phyloP scores from a whole-genome alignment of 257 asterid genomes.

The Coffea canephora region DNA sequence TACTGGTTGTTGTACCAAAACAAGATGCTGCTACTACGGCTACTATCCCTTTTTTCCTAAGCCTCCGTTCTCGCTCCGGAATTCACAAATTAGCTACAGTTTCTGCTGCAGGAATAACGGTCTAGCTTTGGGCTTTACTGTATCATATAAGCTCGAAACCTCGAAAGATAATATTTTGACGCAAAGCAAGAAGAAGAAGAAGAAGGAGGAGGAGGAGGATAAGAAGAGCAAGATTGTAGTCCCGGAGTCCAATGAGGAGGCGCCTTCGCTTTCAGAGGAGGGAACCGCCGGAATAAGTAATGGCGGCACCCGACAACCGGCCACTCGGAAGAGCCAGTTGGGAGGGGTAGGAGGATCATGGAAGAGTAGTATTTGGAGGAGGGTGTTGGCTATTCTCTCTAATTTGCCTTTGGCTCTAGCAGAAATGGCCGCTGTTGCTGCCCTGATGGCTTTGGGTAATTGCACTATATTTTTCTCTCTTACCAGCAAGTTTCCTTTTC shows the following conservation, averaged over 20 bases:
- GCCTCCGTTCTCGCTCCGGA: conserved; percentile 17
- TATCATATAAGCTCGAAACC: conserved; percentile 44
- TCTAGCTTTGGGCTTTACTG: conserved; percentile 28
- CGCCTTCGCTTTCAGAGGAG: conserved; percentile 49
- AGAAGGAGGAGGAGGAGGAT: not conserved
- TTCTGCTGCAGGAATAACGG: conserved; percentile 20
- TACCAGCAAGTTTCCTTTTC: too few relatives aligned
- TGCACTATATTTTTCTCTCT: too few relatives aligned
- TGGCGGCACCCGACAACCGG: too few relatives aligned
- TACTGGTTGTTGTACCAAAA: too few relatives aligned
- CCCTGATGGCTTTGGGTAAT: conserved; percentile 82
- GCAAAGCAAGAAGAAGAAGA: conserved; percentile 27
- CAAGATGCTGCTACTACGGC: not conserved
- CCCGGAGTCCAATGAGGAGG: conserved; percentile 63
- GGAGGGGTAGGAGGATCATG: conserved; percentile 20
- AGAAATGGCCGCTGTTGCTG: conserved; percentile 80
- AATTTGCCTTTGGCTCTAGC: conserved; percentile 79
- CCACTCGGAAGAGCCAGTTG: too few relatives aligned
- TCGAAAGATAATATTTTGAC: conserved; percentile 26
- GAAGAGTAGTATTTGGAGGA: conserved; percentile 43
- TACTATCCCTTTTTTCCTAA: not conserved
- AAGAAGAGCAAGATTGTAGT: conserved; percentile 31
- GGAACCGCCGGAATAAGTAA: conserved; percentile 30
- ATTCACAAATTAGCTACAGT: conserved; percentile 20
- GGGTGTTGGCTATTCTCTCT: conserved; percentile 50